Evolutionary conservation across 2,329 filamentous ascomycete species (phyloP), one percentile per base, ranked within the genome.

Genomic region (Penicillium sp.): DNA sequence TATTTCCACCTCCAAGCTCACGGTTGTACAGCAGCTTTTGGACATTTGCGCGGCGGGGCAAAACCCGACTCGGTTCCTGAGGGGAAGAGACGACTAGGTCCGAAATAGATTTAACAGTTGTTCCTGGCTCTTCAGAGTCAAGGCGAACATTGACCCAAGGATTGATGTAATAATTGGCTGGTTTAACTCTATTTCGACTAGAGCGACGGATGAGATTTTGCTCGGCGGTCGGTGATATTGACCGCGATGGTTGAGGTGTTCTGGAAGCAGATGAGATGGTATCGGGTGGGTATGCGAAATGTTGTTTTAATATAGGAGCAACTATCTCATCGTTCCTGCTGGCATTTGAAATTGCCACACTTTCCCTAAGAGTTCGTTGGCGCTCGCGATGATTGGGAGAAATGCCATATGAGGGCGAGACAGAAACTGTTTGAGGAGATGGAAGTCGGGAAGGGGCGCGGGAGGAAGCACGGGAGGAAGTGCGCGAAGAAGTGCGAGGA

Each of bases 111-210:
- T 35, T 8, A 2, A 37, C 12, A 16, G 17, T 55, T 22, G 28
- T 31, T 12, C 10, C 33, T 22, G 28, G 53, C n/a, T 41, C 35
- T n/a, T 52, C 57, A 3, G 58, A 52, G 4, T 36, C 51, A 37
- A 68, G 59, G 7, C 57, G 50, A 7, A 58, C 31, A 30, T 55
- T 64, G 8, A 25, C 37, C 48, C 48, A 50, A 25, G 48, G 48
- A 16, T 50, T 42, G 14, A 63, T 53, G 45, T 69, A 74, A 46
- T 75, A 75, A 19, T 74, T 74, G 1, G 16, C 42, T 2, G 71
- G 69, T 4, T 61, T 64, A 6, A 48, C 63, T 52, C 60, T 65
- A 35, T 61, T 54, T 17, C 73, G 67, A 50, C 55, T 45, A 30
- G 71, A 69, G 4, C 73, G 69, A 35, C 67, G 67, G n/a, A 41